A percentile compares a stretch with the other conserved stretches of the same genome.
phyloP scores from a whole-genome alignment of 768 basidiomycete species.

The Leccinum variicolor region DNA sequence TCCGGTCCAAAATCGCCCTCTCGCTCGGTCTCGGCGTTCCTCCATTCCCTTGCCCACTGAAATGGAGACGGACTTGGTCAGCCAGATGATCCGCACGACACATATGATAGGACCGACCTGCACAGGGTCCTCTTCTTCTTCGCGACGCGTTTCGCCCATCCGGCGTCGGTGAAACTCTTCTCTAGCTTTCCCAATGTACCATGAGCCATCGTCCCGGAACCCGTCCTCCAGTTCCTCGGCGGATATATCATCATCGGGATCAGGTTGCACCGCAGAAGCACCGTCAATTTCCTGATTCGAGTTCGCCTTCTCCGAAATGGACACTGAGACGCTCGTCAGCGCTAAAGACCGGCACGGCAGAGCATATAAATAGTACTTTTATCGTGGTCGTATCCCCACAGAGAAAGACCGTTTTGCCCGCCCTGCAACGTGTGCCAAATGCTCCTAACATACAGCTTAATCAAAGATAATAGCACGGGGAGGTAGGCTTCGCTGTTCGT shows the following conservation, averaged over 20 bases:
- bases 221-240: conserved; percentile 29
- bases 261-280: conserved; percentile 5
- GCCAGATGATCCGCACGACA: background rate
- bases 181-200: conserved; percentile 81
- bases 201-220: conserved; percentile 53
- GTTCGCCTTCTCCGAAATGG: conserved; percentile 20
- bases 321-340: conserved; percentile 20
- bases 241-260: conserved; percentile 1
- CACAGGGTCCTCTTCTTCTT: conserved; percentile 69
- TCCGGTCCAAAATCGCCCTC: conserved; percentile 78
- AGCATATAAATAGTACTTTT: conserved; percentile 17
- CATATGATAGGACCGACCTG: conserved; percentile 44
- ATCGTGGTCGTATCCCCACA: conserved; percentile 63
- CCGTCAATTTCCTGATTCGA: conserved; percentile 26
- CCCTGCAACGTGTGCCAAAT: conserved; percentile 80
- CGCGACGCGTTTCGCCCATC: conserved; percentile 36
- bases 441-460: conserved; percentile 79
- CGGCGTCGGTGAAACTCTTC: conserved; percentile 70
- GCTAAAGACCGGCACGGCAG: background rate
- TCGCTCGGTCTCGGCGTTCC: conserved; percentile 67
- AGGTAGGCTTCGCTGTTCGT: conserved; percentile 88
- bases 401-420: conserved; percentile 60
- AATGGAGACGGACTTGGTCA: conserved; percentile 7
- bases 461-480: conserved; percentile 78
- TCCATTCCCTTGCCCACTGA: conserved; percentile 77